Evolutionary conservation across 2,329 filamentous ascomycete genomes (phyloP), one percentile per base, ranked within the genome.

Genomic region (Phyllosticta citrichinensis): DNA sequence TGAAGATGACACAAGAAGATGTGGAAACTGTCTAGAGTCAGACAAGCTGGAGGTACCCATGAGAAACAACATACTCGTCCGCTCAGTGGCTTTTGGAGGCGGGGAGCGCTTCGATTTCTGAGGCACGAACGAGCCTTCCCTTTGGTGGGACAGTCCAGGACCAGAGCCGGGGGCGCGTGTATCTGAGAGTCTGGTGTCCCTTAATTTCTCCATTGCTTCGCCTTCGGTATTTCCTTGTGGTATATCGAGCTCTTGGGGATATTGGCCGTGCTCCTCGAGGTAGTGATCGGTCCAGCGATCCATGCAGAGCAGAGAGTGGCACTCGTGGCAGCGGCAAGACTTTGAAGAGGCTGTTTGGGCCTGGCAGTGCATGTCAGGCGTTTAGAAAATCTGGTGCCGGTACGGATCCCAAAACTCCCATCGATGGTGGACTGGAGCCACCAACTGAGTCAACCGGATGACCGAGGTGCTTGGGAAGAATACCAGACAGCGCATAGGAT

Each of bases 371-470:
- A 60, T 60, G 58, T n/a, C 22, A 12, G 35, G n/a, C n/a, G n/a
- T 30, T n/a, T n/a, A 10, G 40, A 47, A 47, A 17, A n/a, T 47
- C 14, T 12, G 40, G 52, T n/a, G 20, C 20, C 35, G 33, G n/a
- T 10, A 50, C 11, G 24, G 25, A 40, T 22, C 53, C 55, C 58
- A 60, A 52, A 56, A 56, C 53, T 60, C 52, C 59, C 59, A 61
- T n/a, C 59, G 59, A 35, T 61, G 59, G 55, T 61, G 59, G 30
- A 61, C 59, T 2, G 55, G 59, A 19, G 59, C 59, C 59, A 61
- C 59, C 22, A 61, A 27, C 8, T 57, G 59, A 30, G 25, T 53
- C 55, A 56, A 50, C 47, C 59, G 59, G 17, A 30, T 52, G 51
- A 57, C 55, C 17, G 27, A 56, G 24, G 47, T 56, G 52, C 27